These are phyloP conservation scores for Mycena alexandri DNA, from an alignment of 768 basidiomycete species.

Conservation along the genomic window DNA sequence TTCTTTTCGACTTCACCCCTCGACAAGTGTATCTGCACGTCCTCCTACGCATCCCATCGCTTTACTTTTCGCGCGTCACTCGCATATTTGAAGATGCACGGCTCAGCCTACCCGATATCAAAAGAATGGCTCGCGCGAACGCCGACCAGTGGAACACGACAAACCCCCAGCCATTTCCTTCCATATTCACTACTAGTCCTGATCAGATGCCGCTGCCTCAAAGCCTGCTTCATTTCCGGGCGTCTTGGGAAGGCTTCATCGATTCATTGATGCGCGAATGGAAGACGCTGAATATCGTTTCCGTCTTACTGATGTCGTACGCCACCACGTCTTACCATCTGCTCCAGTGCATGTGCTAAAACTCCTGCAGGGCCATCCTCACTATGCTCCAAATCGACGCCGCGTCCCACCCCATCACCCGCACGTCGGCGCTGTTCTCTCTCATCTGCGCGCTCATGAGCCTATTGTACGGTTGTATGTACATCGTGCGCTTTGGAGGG, in stretches of 20 bases:
- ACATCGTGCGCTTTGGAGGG: conserved; percentile 71
- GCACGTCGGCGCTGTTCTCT: conserved; percentile 71
- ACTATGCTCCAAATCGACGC: conserved; percentile 51
- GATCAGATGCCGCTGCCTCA: conserved; percentile 42
- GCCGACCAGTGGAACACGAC: conserved; percentile 35
- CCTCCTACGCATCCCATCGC: conserved; percentile 70
- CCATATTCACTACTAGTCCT: neutral
- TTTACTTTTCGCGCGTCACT: conserved; percentile 80
- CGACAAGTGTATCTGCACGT: conserved; percentile 51
- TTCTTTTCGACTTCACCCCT: conserved; percentile 46
- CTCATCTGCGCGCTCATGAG: conserved; percentile 73
- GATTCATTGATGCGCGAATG: conserved; percentile 67
- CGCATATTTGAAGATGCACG: conserved; percentile 77
- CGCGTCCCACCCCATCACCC: conserved; percentile 66
- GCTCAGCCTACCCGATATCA: conserved; percentile 70
- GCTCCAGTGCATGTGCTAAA: too few relatives aligned
- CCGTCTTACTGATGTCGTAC: conserved; percentile 54
- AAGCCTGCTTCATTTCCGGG: conserved; percentile 62
- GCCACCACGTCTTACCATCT: neutral
- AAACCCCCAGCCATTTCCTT: conserved; percentile 6
- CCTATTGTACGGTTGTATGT: conserved; percentile 73
- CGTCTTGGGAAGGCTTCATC: conserved; percentile 68
- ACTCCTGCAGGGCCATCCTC: conserved; percentile 47
- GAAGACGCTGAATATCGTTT: conserved; percentile 69
- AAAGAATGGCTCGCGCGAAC: conserved; percentile 54